Conservation (phyloP, 2,329 filamentous ascomycete genomes). For the Xylariaceae sp. region DNA sequence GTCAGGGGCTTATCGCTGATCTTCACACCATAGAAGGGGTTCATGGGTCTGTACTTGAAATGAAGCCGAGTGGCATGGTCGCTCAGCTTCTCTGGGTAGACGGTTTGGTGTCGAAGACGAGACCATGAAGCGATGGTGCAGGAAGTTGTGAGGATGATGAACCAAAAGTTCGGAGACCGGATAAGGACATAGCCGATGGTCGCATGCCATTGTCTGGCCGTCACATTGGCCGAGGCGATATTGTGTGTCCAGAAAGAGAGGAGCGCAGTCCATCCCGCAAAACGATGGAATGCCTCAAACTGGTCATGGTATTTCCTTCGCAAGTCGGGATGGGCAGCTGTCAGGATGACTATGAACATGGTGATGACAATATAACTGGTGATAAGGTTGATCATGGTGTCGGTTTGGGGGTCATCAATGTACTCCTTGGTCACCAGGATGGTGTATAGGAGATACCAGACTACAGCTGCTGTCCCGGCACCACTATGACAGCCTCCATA, state of each 20-base stretch:
- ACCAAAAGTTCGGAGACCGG: constrained; percentile 56
- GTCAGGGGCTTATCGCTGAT: constrained; percentile 58
- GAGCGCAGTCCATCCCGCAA: constrained; percentile 63
- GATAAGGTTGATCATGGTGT: constrained; percentile 25
- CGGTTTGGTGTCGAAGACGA: constrained; percentile 60
- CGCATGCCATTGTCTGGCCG: constrained; percentile 30
- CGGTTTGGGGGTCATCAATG: constrained; percentile 20
- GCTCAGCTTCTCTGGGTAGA: constrained; percentile 64
- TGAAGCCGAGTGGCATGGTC: constrained; percentile 67
- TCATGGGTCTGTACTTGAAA: constrained; percentile 58
- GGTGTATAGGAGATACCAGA: constrained; percentile 44
- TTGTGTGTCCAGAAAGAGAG: constrained; percentile 52
- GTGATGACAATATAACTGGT: constrained; percentile 44
- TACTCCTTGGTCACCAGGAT: constrained; percentile 29
- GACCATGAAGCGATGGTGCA: constrained; percentile 70
- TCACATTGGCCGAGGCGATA: constrained; percentile 49
- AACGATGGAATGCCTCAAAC: constrained; percentile 69
- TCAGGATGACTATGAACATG: constrained; percentile 55
- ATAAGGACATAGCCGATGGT: constrained; percentile 37
- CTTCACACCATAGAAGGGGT: constrained; percentile 53
- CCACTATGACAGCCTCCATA: constrained; percentile 50
- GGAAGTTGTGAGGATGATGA: constrained; percentile 58
- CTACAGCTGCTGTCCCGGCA: constrained; percentile 44
- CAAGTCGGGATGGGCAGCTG: constrained; percentile 58
- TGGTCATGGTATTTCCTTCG: constrained; percentile 59